Evolutionary conservation across 495 filamentous ascomycete genomes (phyloP).

Genomic region (Penicillium canariense): DNA sequence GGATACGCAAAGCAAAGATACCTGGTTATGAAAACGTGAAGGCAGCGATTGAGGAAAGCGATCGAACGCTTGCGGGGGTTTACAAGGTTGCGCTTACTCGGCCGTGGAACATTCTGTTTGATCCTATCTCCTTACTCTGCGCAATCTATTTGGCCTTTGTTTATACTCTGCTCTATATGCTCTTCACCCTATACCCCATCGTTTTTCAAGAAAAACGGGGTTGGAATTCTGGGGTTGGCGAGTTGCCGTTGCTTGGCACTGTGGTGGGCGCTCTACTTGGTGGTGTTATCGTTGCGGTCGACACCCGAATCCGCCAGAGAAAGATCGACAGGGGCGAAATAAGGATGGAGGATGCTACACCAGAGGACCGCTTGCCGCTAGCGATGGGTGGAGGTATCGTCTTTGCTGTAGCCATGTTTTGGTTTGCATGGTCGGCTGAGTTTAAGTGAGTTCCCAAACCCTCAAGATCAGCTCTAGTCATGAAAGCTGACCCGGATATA

Average conservation of each 20-base stretch:
- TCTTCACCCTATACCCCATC: slow-evolving; percentile 21
- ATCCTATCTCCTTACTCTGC: slow-evolving; percentile 45
- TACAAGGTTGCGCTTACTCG: slow-evolving; percentile 51
- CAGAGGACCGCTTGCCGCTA: slow-evolving; percentile 49
- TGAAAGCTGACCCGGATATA: slow-evolving; percentile 15
- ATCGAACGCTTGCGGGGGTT: slow-evolving; percentile 39
- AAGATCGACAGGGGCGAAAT: slow-evolving; percentile 36
- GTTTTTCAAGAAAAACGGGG: slow-evolving; percentile 42
- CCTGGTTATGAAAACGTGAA: slow-evolving; percentile 46
- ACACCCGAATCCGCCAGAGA: slow-evolving; percentile 16
- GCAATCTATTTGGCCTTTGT: slow-evolving; percentile 53
- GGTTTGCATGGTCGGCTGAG: slow-evolving; percentile 55
- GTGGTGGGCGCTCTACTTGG: slow-evolving; percentile 46
- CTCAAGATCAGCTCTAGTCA: slow-evolving; percentile 6
- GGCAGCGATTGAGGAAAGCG: slow-evolving; percentile 41
- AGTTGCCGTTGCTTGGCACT: slow-evolving; percentile 52
- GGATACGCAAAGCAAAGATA: slow-evolving; percentile 35
- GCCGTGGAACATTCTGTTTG: slow-evolving; percentile 45
- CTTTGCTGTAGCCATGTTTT: slow-evolving; percentile 55
- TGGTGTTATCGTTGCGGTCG: slow-evolving; percentile 38
- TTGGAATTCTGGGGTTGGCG: slow-evolving; percentile 50
- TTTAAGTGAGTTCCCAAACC: slow-evolving; percentile 24
- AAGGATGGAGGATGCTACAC: slow-evolving; percentile 29
- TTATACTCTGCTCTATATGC: slow-evolving; percentile 58
- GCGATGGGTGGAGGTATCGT: slow-evolving; percentile 58